Base-by-base conservation (phyloP, 1,284 basidiomycete genomes). In the Ganoderma resinaceum region DNA sequence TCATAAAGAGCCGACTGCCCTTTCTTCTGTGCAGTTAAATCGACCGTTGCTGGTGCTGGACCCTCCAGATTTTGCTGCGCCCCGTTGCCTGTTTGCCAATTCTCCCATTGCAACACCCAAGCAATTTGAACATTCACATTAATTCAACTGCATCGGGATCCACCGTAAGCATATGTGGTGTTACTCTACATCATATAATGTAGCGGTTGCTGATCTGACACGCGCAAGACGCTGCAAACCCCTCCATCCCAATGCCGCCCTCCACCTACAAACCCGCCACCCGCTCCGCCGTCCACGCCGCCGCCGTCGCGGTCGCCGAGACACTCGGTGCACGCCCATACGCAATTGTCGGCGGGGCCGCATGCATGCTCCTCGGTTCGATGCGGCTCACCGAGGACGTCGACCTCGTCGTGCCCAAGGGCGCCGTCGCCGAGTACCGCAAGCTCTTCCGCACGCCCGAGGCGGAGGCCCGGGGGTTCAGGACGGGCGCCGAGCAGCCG, bases 341-440 rank as follows among this genome's bases (percentile, higher is more conserved):
- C 62, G 49, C 62, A n/a, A 18, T 63, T 35, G 62, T 63, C 49
- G 62, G 62, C 20, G 62, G 62, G 6, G 31, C 46, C 14, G 62
- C 62, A 7, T 63, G 62, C 62, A 31, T 53, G 43, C 40, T 63
- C 11, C 62, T 63, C 0, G 62, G 42, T 29, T 16, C 20, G 7
- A 38, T 23, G 29, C 63, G 63, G 31, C 37, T 64, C 55, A 64
- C 63, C 40, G 55, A 64, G n/a, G 63, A 64, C 63, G 40, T 64
- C 55, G 63, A 64, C 63, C 12, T 64, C 55, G 63, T 64, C 63
- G 33, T 64, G 20, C 63, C 63, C 6, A 16, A 6, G 20, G 20
- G 16, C 20, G 11, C 12, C 40, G 57, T 57, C 14, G 23, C 55
- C 0, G 40, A 26, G 18, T 29, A 55, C 31, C 63, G 63, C 53